Conservation (phyloP, 2,329 filamentous ascomycete genomes). For the Leptosphaerulina australis region DNA sequence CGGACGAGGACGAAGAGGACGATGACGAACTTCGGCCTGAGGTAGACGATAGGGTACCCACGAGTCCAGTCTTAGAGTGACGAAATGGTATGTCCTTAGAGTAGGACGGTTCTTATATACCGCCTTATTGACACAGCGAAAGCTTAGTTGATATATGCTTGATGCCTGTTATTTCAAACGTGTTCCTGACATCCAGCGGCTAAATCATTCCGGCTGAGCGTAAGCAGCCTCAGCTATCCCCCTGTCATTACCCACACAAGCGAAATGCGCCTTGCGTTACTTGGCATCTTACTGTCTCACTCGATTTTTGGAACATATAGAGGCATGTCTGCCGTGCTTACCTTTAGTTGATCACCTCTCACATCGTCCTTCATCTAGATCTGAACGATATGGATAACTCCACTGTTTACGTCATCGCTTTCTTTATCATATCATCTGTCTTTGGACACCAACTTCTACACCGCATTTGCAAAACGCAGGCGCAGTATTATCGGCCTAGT, state of each 20-base stretch:
- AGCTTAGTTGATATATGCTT: not conserved
- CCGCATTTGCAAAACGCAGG: conserved; percentile 21
- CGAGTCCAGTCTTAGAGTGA: conserved; percentile 8
- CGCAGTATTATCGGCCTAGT: conserved; percentile 19
- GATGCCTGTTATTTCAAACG: no score
- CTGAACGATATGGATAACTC: conserved; percentile 14
- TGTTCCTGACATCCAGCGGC: not conserved
- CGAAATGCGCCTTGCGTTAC: no score
- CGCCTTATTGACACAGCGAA: not conserved
- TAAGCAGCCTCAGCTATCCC: no score
- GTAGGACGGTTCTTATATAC: no score
- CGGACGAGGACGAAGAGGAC: conserved; percentile 19
- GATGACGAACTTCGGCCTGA: conserved; percentile 37
- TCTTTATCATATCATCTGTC: conserved; percentile 18
- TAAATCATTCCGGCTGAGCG: not conserved
- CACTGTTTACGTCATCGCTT: conserved; percentile 17
- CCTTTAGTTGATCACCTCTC: not conserved
- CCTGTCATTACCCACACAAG: no score
- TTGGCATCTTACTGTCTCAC: not conserved
- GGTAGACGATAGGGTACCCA: conserved; percentile 28
- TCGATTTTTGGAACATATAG: not conserved
- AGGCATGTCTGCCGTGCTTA: no score
- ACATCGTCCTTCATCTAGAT: not conserved
- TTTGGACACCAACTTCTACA: conserved; percentile 21
- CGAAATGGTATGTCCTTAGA: no score